Percentiles rank a stretch among this genome's conserved stretches.
Conservation (phyloP, 306 rosid species). For the Corylus heterophylla region DNA sequence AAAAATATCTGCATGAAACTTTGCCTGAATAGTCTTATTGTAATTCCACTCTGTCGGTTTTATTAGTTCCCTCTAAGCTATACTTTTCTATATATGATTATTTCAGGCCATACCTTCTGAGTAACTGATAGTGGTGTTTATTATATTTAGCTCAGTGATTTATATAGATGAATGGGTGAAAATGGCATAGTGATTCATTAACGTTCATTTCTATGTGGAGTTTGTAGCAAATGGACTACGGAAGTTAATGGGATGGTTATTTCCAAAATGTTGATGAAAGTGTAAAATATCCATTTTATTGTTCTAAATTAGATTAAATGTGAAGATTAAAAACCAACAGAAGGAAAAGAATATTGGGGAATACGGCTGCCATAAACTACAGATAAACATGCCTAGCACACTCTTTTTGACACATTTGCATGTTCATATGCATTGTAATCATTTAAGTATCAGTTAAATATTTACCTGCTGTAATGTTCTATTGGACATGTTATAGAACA, state of each 20-base stretch:
- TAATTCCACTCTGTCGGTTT: neutral
- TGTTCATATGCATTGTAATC: neutral
- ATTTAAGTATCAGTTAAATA: neutral
- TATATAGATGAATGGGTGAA: neutral
- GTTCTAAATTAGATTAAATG: neutral
- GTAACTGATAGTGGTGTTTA: conserved; percentile 1
- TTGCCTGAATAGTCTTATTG: neutral
- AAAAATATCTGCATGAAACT: neutral
- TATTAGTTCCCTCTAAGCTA: neutral
- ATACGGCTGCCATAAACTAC: neutral
- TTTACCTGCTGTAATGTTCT: conserved; percentile 6
- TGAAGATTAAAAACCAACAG: neutral
- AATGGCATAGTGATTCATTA: conserved; percentile 2
- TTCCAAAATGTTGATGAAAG: neutral
- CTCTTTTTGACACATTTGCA: conserved; percentile 9
- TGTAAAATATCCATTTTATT: neutral
- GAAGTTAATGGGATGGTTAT: neutral
- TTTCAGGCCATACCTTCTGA: conserved; percentile 8
- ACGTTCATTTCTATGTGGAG: neutral
- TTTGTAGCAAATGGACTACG: neutral
- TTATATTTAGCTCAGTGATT: neutral
- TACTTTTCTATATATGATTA: neutral
- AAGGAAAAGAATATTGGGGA: neutral
- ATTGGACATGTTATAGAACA: conserved; percentile 3
- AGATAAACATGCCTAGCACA: neutral